Evolutionary conservation across 768 basidiomycete species (phyloP).

Genomic region (Termitomyces bulborhizus): DNA sequence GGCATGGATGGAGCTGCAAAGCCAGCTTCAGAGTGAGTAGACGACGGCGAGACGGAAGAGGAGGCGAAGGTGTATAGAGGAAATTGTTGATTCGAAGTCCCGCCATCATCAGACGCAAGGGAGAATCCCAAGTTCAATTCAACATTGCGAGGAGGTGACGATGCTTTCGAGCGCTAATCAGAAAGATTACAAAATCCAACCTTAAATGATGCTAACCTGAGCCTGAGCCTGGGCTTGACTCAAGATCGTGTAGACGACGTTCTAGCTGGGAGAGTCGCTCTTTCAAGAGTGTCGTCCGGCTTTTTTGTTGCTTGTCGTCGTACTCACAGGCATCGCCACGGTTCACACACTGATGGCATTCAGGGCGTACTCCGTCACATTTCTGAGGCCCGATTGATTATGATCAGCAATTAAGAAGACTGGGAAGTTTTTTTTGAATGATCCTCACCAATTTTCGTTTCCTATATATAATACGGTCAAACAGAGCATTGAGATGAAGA

Average conservation of each 20-base stretch:
- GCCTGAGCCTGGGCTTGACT: slow-evolving; percentile 25
- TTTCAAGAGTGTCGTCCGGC: slow-evolving; percentile 50
- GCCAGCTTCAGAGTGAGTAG: slow-evolving; percentile 5
- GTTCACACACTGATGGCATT: slow-evolving; percentile 52
- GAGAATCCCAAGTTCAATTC: slow-evolving; percentile 5
- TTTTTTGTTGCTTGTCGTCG: slow-evolving; percentile 55
- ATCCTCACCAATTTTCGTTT: slow-evolving; percentile 37
- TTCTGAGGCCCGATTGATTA: slow-evolving; percentile 30
- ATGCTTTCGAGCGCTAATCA: neutral
- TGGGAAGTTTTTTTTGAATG: neutral
- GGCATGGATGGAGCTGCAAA: slow-evolving; percentile 1
- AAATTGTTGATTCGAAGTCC: neutral
- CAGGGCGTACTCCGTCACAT: slow-evolving; percentile 55
- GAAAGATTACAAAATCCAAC: neutral
- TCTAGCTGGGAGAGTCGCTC: slow-evolving; percentile 52
- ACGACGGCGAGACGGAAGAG: slow-evolving; percentile 6
- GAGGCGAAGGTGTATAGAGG: slow-evolving; percentile 7
- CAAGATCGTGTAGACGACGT: slow-evolving; percentile 46
- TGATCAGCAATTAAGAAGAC: neutral
- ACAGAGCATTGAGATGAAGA: neutral
- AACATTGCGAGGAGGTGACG: slow-evolving; percentile 4
- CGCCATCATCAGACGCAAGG: neutral
- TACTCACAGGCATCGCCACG: slow-evolving; percentile 48
- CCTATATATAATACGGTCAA: slow-evolving; percentile 19
- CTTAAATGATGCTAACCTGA: neutral